These are phyloP conservation scores for Solanum hybrid DNA, from an alignment of 305 asterid genomes.

Conservation along the genomic window DNA sequence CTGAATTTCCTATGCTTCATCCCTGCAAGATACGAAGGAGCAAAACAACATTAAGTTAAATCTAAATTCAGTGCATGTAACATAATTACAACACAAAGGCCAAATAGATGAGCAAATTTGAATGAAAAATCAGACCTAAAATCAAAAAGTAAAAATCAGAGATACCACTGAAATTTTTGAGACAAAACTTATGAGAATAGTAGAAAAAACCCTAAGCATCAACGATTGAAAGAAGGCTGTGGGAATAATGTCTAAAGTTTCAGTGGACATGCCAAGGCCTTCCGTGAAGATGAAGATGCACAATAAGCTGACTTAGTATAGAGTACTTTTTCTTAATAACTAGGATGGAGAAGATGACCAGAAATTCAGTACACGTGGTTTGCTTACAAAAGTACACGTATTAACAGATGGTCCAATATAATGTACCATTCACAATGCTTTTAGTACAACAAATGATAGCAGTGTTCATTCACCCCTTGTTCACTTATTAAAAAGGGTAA, in stretches of 20 bases:
- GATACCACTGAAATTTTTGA: not conserved
- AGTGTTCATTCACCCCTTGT: not conserved
- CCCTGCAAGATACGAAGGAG: not conserved
- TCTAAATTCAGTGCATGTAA: not conserved
- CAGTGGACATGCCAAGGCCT: not conserved
- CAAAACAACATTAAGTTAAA: too few species aligned
- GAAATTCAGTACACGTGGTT: not conserved
- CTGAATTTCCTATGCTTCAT: not conserved
- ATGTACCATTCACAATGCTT: not conserved
- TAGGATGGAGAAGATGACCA: not conserved
- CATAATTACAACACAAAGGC: not conserved
- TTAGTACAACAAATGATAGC: not conserved
- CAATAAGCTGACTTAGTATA: not conserved
- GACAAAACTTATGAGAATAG: not conserved
- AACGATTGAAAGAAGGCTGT: not conserved
- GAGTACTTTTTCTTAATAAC: not conserved
- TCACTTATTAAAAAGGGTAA: not conserved
- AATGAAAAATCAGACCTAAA: not conserved
- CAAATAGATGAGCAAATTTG: too few species aligned
- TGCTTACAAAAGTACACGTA: not conserved
- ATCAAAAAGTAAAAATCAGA: not conserved
- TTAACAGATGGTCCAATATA: not conserved
- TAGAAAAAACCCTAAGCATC: not conserved
- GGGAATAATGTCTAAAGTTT: not conserved
- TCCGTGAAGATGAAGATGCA: not conserved